These are phyloP conservation scores for Dipodascus geniculatus DNA, from an alignment of 805 yeast genomes.

Conservation along the genomic window DNA sequence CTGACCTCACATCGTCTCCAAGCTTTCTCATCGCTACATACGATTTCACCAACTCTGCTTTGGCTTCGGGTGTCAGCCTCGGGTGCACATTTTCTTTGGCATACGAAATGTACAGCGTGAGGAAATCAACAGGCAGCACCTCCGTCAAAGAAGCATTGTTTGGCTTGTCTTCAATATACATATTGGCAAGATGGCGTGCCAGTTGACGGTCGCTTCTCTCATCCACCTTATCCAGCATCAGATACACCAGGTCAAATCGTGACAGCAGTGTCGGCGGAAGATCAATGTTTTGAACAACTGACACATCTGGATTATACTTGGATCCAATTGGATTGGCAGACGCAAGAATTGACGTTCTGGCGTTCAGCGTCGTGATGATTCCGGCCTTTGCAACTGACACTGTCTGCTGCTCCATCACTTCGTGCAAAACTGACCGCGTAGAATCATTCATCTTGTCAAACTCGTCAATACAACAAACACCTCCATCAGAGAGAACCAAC, in stretches of 20 bases:
- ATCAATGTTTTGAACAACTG: constrained; percentile 92
- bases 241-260: constrained; percentile 87
- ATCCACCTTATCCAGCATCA: constrained; percentile 87
- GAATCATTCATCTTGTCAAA: constrained; percentile 95
- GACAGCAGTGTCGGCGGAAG: constrained; percentile 93
- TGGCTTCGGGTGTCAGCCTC: constrained; percentile 67
- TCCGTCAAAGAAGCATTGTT: constrained; percentile 56
- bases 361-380: constrained; percentile 91
- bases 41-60: constrained; percentile 69
- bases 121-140: constrained; percentile 73
- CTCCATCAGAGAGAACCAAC: constrained; percentile 90
- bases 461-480: constrained; percentile 97
- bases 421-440: constrained; percentile 90
- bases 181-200: constrained; percentile 80
- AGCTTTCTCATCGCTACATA: constrained; percentile 90
- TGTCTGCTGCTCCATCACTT: constrained; percentile 99
- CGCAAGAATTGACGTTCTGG: constrained; percentile 90
- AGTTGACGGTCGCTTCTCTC: constrained; percentile 72
- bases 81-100: constrained; percentile 84
- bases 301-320: constrained; percentile 85
- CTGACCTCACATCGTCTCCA: constrained; percentile 80
- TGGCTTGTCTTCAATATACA: constrained; percentile 84
- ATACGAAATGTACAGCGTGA: constrained; percentile 82
- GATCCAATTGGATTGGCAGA: constrained; percentile 97
- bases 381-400: constrained; percentile 98